Percentiles rank a stretch among this genome's conserved stretches.
Evolutionary conservation across 202 grass and related monocot species (phyloP).

Genomic region (Musa balbisiana): DNA sequence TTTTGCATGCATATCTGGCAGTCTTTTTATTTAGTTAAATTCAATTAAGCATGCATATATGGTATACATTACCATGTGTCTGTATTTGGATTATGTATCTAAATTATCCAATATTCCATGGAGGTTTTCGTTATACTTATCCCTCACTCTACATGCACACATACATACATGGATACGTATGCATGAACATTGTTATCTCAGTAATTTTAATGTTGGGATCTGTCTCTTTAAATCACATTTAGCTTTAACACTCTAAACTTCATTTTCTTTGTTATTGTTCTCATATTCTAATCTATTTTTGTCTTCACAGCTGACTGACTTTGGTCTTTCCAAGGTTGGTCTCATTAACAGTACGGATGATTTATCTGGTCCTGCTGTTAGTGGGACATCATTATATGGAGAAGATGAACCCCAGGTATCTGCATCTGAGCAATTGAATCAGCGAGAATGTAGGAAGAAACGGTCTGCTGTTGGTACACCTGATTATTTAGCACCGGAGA

Average conservation of each 20-base stretch:
- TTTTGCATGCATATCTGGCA: too few species aligned
- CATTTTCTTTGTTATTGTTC: conserved; percentile 17
- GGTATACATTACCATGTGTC: background rate
- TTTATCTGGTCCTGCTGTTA: conserved; percentile 88
- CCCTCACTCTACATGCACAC: background rate
- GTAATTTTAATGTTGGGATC: background rate
- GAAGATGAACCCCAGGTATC: conserved; percentile 84
- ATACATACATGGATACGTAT: too few species aligned
- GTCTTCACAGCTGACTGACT: conserved; percentile 93
- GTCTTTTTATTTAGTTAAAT: too few species aligned
- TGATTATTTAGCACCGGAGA: conserved; percentile 99
- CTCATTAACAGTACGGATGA: conserved; percentile 98
- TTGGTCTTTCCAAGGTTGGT: conserved; percentile 99
- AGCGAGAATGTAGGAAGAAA: conserved; percentile 65
- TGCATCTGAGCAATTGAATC: conserved; percentile 76
- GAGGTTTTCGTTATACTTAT: background rate
- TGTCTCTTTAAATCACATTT: background rate
- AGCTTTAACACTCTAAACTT: background rate
- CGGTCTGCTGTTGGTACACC: conserved; percentile 96
- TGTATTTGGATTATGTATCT: background rate
- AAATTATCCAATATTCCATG: background rate
- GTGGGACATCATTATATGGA: conserved; percentile 76
- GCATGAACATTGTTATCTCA: background rate
- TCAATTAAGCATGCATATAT: background rate
- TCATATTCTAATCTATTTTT: conserved; percentile 28